These are phyloP conservation scores for Arthrobotrys musiformis DNA, from an alignment of 2,329 filamentous ascomycete species.

Conservation along the genomic window DNA sequence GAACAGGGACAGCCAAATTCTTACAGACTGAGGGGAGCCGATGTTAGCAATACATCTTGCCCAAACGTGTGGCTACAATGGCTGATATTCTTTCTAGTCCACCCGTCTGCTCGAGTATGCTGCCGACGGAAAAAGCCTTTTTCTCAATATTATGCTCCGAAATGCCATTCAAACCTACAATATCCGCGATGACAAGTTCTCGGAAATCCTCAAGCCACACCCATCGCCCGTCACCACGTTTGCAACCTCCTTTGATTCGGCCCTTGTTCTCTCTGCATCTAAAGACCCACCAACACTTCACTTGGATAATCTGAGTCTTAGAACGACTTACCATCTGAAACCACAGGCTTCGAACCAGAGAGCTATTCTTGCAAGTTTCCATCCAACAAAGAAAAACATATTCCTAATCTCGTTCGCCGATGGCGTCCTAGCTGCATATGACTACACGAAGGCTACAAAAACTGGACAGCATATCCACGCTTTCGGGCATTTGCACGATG, in stretches of 20 bases:
- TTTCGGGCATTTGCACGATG: constrained; percentile 59
- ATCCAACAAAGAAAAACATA: constrained; percentile 58
- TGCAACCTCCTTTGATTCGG: constrained; percentile 58
- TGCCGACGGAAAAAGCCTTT: constrained; percentile 58
- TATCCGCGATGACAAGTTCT: constrained; percentile 58
- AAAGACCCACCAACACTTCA: constrained; percentile 58
- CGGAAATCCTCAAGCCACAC: constrained; percentile 58
- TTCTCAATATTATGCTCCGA: constrained; percentile 58
- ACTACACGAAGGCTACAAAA: constrained; percentile 58
- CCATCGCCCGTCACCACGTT: constrained; percentile 58
- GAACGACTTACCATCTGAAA: constrained; percentile 57
- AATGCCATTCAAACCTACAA: constrained; percentile 59
- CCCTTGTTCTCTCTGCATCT: constrained; percentile 59
- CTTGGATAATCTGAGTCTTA: constrained; percentile 58
- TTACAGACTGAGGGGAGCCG: constrained; percentile 59
- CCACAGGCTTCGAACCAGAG: constrained; percentile 57
- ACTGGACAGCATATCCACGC: constrained; percentile 58
- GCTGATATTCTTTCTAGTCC: constrained; percentile 29
- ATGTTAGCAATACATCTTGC: constrained; percentile 43
- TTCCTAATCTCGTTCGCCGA: constrained; percentile 59
- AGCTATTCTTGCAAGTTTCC: constrained; percentile 58
- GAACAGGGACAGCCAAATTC: constrained; percentile 59
- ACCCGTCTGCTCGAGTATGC: constrained; percentile 59
- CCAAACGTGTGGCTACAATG: neutral
- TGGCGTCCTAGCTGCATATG: constrained; percentile 59